These are phyloP conservation scores for Strobilomyces confusus DNA, from an alignment of 768 basidiomycete species.

Conservation along the genomic window DNA sequence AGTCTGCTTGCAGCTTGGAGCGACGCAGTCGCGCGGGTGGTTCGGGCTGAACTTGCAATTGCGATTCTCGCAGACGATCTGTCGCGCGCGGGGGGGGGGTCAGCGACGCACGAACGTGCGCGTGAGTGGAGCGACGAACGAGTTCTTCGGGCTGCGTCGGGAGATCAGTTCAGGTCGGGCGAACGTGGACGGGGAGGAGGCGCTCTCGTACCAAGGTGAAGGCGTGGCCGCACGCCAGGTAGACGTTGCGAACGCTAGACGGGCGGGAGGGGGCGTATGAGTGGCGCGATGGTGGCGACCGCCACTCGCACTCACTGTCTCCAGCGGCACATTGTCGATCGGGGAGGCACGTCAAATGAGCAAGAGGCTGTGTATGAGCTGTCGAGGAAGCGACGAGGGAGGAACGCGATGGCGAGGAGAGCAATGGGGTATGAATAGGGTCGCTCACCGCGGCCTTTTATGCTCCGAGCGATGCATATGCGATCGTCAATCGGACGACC, in stretches of 20 bases:
- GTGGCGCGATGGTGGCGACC: neutral
- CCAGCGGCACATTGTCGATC: conserved; percentile 45
- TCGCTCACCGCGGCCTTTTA: conserved; percentile 24
- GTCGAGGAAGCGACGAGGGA: conserved; percentile 8
- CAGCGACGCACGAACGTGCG: conserved; percentile 3
- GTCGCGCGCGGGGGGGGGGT: conserved; percentile 8
- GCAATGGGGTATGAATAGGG: conserved; percentile 11
- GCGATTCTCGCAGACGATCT: conserved; percentile 44
- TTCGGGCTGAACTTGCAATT: conserved; percentile 54
- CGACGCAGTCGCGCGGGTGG: conserved; percentile 42
- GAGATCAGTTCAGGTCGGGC: conserved; percentile 1
- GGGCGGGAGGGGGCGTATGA: neutral
- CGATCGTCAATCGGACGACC: conserved; percentile 18
- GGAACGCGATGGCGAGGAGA: neutral
- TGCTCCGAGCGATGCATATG: conserved; percentile 21
- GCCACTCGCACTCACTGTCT: conserved; percentile 43
- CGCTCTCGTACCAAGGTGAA: conserved; percentile 38
- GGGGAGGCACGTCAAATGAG: neutral
- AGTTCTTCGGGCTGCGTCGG: conserved; percentile 36
- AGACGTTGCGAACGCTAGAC: conserved; percentile 44
- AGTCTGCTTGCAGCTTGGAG: conserved; percentile 39
- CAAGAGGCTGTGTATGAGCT: neutral
- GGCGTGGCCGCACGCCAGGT: conserved; percentile 45
- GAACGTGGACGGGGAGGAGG: neutral
- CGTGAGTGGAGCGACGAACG: conserved; percentile 13